These are phyloP conservation scores for Penicillium concentricum DNA, from an alignment of 2,329 filamentous ascomycete genomes.

Conservation along the genomic window DNA sequence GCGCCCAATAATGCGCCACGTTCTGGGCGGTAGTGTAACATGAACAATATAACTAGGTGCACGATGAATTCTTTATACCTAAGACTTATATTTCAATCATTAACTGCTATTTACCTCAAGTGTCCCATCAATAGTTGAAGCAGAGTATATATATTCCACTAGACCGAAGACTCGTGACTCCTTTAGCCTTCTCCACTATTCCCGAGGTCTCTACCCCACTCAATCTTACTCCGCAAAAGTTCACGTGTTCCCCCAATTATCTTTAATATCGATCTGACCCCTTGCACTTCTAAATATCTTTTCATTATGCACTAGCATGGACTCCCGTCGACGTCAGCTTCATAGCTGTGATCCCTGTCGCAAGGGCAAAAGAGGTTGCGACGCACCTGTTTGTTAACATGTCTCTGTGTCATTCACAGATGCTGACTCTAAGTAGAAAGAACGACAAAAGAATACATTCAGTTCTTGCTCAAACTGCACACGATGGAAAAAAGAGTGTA, in stretches of 20 bases:
- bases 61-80: too few species aligned
- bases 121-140: too few species aligned
- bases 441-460: conserved; percentile 6
- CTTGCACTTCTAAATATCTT: too few species aligned
- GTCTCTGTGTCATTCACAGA: too few species aligned
- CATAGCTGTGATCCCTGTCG: conserved; percentile 50
- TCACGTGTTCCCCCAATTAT: background rate
- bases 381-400: conserved; percentile 31
- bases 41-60: too few species aligned
- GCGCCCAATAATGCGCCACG: background rate
- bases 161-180: background rate
- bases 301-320: too few species aligned
- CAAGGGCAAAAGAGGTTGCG: conserved; percentile 47
- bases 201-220: background rate
- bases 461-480: conserved; percentile 44
- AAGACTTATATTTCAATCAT: too few species aligned
- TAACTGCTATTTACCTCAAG: too few species aligned
- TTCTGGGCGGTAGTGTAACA: background rate
- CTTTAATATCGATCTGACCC: too few species aligned
- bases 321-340: conserved; percentile 16
- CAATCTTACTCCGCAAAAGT: background rate
- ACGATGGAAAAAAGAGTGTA: conserved; percentile 46
- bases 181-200: too few species aligned
- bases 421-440: conserved; percentile 13
- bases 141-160: background rate